Percentiles rank a stretch among this genome's conserved stretches.
phyloP scores from a whole-genome alignment of 768 basidiomycete species.

The Podaxis sp. region DNA sequence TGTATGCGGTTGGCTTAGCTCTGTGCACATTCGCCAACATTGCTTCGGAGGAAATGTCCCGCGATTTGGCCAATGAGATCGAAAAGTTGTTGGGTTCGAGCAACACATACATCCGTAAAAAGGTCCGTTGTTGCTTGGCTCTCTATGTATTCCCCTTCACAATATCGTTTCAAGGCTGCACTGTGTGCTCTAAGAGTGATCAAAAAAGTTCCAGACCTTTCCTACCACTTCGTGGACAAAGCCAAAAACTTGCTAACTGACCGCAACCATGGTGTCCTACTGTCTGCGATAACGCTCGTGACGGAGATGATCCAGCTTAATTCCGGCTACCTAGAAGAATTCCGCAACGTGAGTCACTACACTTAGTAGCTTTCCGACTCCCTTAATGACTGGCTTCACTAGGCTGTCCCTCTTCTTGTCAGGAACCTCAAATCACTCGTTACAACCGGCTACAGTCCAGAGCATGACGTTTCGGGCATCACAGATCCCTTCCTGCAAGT shows the following conservation, averaged over 20 bases:
- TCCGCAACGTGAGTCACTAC: constrained; percentile 71
- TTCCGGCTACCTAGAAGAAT: constrained; percentile 71
- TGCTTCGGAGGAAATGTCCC: constrained; percentile 98
- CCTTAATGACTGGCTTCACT: constrained; percentile 12
- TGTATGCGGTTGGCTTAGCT: constrained; percentile 97
- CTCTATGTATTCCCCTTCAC: constrained; percentile 12
- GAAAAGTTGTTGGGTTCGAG: constrained; percentile 96
- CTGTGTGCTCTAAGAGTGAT: constrained; percentile 93
- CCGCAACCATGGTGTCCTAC: constrained; percentile 93
- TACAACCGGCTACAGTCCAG: constrained; percentile 96
- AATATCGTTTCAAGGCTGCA: constrained; percentile 63
- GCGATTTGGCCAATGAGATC: constrained; percentile 96
- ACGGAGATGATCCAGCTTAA: constrained; percentile 93
- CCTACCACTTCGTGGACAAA: constrained; percentile 88
- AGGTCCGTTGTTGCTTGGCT: constrained; percentile 52
- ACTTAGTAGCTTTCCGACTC: background rate
- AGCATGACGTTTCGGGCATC: constrained; percentile 99
- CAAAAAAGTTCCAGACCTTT: constrained; percentile 93
- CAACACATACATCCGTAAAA: constrained; percentile 98
- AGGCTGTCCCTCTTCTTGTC: constrained; percentile 93
- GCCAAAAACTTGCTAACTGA: constrained; percentile 91
- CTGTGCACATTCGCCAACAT: constrained; percentile 99
- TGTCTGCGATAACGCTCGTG: constrained; percentile 92
- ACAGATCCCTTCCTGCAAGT: constrained; percentile 95
- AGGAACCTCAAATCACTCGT: constrained; percentile 93